phyloP scores from a whole-genome alignment of 129 eudicot genomes.

The Smallanthus sonchifolius region DNA sequence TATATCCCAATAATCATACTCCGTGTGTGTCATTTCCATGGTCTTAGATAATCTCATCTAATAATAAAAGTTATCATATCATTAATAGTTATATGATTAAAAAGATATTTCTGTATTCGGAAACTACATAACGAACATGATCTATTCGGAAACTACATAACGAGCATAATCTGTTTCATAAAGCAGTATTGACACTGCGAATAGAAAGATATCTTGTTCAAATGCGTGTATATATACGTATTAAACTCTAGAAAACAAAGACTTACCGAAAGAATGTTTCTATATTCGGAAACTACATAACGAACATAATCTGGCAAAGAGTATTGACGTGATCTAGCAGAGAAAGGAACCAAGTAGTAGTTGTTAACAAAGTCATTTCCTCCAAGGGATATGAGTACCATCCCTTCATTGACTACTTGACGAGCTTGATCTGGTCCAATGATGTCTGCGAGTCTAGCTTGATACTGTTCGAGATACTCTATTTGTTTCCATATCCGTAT shows the following conservation, averaged over 20 bases:
- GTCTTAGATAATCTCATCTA: not conserved
- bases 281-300: conserved; percentile 27
- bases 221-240: not conserved
- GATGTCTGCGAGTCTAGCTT: conserved; percentile 18
- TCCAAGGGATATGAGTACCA: conserved; percentile 33
- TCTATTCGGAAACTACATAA: no score
- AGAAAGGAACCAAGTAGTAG: conserved; percentile 35
- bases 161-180: no score
- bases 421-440: conserved; percentile 20
- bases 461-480: conserved; percentile 35
- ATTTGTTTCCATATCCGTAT: conserved; percentile 30
- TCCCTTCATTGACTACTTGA: conserved; percentile 19
- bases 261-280: conserved; percentile 27
- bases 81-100: not conserved
- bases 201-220: not conserved
- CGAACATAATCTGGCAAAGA: conserved; percentile 33
- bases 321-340: conserved; percentile 34
- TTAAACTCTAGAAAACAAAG: not conserved
- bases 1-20: not conserved
- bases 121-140: conserved; percentile 24
- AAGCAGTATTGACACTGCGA: not conserved
- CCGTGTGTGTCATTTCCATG: not conserved
- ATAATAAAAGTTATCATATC: no score
- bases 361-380: conserved; percentile 44
- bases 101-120: conserved; percentile 28